Conservation (phyloP, 768 basidiomycete species). For the Lentinus brumalis region DNA sequence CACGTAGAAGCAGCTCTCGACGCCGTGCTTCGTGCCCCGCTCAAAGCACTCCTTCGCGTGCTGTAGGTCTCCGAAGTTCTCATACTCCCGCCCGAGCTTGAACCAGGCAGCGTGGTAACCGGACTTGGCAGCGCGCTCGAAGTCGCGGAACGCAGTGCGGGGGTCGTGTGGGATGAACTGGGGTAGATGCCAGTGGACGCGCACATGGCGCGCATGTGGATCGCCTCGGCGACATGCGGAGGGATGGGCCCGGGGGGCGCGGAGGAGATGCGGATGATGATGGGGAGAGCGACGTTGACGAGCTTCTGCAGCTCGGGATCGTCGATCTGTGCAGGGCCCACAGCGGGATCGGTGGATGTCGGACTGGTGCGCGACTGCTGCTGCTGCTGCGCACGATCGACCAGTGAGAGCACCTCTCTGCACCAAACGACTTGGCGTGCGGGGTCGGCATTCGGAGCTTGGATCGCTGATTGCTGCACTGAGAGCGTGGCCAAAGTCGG, state of each 20-base stretch:
- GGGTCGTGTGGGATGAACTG: conserved; percentile 66
- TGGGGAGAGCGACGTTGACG: conserved; percentile 62
- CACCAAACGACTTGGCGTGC: conserved; percentile 73
- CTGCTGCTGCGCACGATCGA: conserved; percentile 55
- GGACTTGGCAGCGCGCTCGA: conserved; percentile 77
- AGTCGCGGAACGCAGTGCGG: conserved; percentile 84
- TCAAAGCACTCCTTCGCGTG: conserved; percentile 88
- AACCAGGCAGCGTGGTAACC: conserved; percentile 90
- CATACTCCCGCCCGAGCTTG: conserved; percentile 87
- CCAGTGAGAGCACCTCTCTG: conserved; percentile 78
- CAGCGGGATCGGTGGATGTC: conserved; percentile 36
- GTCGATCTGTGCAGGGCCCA: conserved; percentile 49
- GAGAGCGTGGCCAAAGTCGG: conserved; percentile 65
- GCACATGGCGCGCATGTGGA: conserved; percentile 77
- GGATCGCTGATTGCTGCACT: conserved; percentile 51
- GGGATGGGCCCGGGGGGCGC: conserved; percentile 37
- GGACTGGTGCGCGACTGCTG: conserved; percentile 33
- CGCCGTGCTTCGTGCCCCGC: conserved; percentile 70
- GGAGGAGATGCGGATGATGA: conserved; percentile 60
- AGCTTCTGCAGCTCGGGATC: conserved; percentile 64
- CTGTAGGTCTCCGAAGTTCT: conserved; percentile 73
- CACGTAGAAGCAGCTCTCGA: conserved; percentile 80
- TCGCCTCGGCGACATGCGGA: conserved; percentile 63
- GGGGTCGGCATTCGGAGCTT: conserved; percentile 58
- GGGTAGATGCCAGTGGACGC: conserved; percentile 69